phyloP scores from a whole-genome alignment of 768 basidiomycete species.

The Pulveroboletus ravenelii region DNA sequence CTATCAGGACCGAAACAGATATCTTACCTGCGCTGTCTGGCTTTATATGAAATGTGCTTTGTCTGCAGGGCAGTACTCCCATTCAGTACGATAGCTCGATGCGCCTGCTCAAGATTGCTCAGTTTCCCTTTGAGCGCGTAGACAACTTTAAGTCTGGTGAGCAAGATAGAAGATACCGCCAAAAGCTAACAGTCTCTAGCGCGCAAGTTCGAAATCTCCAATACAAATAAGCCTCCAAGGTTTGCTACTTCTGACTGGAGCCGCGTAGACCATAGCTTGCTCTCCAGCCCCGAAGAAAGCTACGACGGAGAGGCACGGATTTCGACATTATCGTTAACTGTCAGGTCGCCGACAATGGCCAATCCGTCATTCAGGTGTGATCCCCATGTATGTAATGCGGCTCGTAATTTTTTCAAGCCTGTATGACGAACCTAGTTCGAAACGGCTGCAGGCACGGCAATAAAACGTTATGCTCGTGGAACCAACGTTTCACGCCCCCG shows the following conservation, averaged over 20 bases:
- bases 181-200: slow-evolving; percentile 33
- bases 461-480: slow-evolving; percentile 91
- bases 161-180: slow-evolving; percentile 5
- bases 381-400: neutral
- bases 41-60: neutral
- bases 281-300: slow-evolving; percentile 76
- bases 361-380: slow-evolving; percentile 71
- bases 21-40: neutral
- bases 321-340: slow-evolving; percentile 95
- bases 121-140: slow-evolving; percentile 6
- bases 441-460: slow-evolving; percentile 89
- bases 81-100: slow-evolving; percentile 67
- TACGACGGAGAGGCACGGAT: slow-evolving; percentile 83
- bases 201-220: slow-evolving; percentile 92
- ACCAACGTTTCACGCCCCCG: slow-evolving; percentile 93
- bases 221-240: slow-evolving; percentile 78
- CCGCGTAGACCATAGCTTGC: neutral
- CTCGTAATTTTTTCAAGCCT: slow-evolving; percentile 4
- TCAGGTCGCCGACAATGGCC: slow-evolving; percentile 82
- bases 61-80: slow-evolving; percentile 68
- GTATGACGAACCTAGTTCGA: slow-evolving; percentile 49
- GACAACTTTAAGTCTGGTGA: slow-evolving; percentile 33
- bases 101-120: slow-evolving; percentile 10
- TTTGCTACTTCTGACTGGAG: slow-evolving; percentile 23
- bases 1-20: slow-evolving; percentile 94